These are phyloP conservation scores for Colletotrichum liaoningense DNA, from an alignment of 2,329 filamentous ascomycete genomes.

Conservation along the genomic window DNA sequence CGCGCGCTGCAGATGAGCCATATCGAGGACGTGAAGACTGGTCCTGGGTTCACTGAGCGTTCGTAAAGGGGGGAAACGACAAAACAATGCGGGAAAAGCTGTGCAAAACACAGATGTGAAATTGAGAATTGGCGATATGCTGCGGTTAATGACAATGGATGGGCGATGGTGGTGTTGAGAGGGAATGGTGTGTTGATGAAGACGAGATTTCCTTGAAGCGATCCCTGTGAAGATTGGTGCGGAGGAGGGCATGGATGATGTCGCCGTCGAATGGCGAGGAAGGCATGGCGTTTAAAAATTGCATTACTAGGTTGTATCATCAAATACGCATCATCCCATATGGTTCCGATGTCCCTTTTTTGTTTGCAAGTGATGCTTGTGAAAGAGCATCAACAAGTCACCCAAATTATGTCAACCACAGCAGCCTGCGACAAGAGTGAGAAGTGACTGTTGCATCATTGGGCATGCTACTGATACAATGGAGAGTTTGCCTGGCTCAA, in stretches of 20 bases:
- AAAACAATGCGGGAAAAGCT: no score
- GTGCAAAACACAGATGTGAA: no score
- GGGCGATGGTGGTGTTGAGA: no score
- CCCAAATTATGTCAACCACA: no score
- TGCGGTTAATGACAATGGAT: no score
- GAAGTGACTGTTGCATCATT: constrained; percentile 6
- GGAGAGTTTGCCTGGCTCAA: neutral
- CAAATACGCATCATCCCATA: neutral
- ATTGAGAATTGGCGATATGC: neutral
- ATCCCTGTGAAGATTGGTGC: neutral
- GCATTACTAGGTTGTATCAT: neutral
- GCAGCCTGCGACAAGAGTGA: neutral
- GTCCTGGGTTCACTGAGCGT: constrained; percentile 57
- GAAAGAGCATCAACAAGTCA: no score
- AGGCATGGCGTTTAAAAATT: constrained; percentile 15
- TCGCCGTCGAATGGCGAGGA: neutral
- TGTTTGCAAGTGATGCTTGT: no score
- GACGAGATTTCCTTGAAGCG: neutral
- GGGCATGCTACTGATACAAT: constrained; percentile 18
- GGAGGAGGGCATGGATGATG: neutral
- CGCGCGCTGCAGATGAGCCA: constrained; percentile 61
- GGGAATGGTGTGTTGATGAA: no score
- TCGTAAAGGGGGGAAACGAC: neutral
- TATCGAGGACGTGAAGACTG: constrained; percentile 48
- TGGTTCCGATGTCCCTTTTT: neutral